These are phyloP conservation scores for Tricharina praecox DNA, from an alignment of 495 filamentous ascomycete genomes.

Conservation along the genomic window DNA sequence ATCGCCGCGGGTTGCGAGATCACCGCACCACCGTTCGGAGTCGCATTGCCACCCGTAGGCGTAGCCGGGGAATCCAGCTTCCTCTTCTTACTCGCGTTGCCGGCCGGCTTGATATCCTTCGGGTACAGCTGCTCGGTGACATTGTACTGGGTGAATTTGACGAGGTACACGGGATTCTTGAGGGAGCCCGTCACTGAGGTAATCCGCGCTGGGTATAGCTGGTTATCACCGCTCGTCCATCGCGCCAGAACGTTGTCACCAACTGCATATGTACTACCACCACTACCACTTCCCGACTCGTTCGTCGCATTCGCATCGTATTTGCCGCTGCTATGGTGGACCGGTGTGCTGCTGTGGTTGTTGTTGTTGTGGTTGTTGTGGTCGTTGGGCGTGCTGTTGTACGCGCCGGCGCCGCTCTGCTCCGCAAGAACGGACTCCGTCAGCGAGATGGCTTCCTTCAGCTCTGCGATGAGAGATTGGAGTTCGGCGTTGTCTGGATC, in stretches of 20 bases:
- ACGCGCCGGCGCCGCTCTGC: constrained; percentile 13
- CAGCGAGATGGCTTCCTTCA: constrained; percentile 67
- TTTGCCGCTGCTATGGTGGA: constrained; percentile 1
- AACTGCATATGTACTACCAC: constrained; percentile 47
- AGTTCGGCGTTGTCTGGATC: constrained; percentile 74
- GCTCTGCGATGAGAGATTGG: constrained; percentile 58
- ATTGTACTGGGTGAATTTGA: constrained; percentile 81
- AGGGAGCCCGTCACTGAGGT: constrained; percentile 83
- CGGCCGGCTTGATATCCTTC: constrained; percentile 68
- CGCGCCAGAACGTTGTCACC: constrained; percentile 81
- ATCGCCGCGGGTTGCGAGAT: constrained; percentile 80
- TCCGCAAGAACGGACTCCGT: constrained; percentile 67
- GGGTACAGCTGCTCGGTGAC: constrained; percentile 69
- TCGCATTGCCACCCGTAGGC: constrained; percentile 20
- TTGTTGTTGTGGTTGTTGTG: background rate
- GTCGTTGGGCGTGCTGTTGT: constrained; percentile 32
- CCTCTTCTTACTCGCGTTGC: constrained; percentile 58
- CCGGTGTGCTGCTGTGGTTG: constrained; percentile 6
- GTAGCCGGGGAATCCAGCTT: constrained; percentile 60
- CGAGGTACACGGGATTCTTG: constrained; percentile 73
- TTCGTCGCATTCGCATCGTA: constrained; percentile 4
- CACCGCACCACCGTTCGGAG: constrained; percentile 35
- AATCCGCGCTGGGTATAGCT: constrained; percentile 84
- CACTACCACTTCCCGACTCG: constrained; percentile 34
- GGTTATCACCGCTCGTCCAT: constrained; percentile 77